phyloP scores from a whole-genome alignment of 2,329 filamentous ascomycete species.

The Fonsecaea pugnacius region DNA sequence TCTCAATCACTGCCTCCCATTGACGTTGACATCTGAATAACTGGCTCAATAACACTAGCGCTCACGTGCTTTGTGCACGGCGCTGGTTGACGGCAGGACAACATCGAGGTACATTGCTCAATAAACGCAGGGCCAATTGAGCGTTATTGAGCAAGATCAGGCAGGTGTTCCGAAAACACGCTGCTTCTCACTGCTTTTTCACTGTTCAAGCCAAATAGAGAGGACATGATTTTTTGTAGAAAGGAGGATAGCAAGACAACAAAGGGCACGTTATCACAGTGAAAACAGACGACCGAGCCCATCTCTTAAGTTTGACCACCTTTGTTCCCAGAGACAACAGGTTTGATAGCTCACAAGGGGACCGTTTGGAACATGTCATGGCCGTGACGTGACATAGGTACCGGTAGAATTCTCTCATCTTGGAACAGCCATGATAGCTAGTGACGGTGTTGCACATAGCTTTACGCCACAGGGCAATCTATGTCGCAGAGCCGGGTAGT shows the following conservation, averaged over 20 bases:
- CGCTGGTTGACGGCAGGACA: neutral
- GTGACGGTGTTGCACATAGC: neutral
- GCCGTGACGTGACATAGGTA: neutral
- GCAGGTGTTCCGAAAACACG: constrained; percentile 1
- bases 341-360: neutral
- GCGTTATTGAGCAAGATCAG: constrained; percentile 7
- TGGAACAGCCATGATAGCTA: neutral
- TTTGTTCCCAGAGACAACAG: neutral
- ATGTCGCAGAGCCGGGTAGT: neutral
- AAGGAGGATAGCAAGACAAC: neutral
- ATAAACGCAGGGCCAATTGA: neutral
- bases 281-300: neutral
- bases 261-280: neutral
- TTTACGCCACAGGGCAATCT: neutral
- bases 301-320: neutral
- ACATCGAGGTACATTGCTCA: neutral
- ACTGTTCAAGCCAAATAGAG: neutral
- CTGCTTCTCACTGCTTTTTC: neutral
- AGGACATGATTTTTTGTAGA: neutral
- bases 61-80: constrained; percentile 3
- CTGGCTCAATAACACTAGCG: constrained; percentile 13
- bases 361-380: neutral
- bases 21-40: constrained; percentile 18
- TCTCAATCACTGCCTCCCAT: constrained; percentile 7
- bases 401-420: neutral